phyloP scores from a whole-genome alignment of 1,284 basidiomycete genomes.

The Ustilago curta region DNA sequence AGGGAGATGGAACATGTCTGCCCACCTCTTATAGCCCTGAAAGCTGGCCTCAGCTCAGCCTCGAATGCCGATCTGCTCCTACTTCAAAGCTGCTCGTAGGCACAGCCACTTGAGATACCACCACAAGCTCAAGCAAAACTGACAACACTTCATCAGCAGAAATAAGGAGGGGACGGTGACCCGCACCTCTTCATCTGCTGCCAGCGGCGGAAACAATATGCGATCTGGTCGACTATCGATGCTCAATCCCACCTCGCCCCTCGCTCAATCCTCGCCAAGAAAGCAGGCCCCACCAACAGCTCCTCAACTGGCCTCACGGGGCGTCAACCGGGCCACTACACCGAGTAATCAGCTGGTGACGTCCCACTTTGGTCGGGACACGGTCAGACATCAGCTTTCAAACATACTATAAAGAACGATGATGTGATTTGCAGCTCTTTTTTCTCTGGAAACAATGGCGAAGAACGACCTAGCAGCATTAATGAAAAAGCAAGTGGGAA shows the following conservation, averaged over 20 bases:
- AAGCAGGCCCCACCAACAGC: neutral
- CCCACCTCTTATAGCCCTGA: slow-evolving; percentile 3
- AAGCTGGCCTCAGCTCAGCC: neutral
- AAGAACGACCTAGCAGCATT: neutral
- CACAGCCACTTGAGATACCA: slow-evolving; percentile 2
- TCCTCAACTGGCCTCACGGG: neutral
- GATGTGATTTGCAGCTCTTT: neutral
- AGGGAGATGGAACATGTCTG: neutral
- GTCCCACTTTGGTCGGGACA: no score
- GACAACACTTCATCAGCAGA: slow-evolving; percentile 9
- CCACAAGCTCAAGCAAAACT: neutral
- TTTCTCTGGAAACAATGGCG: neutral
- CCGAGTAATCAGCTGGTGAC: neutral
- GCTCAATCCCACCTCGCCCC: neutral
- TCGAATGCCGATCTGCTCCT: neutral
- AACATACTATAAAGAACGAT: neutral
- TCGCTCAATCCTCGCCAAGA: neutral
- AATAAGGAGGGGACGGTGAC: neutral
- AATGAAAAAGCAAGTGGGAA: slow-evolving; percentile 12
- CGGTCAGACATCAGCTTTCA: neutral
- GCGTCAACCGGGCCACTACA: neutral
- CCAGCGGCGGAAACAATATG: neutral
- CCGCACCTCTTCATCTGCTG: slow-evolving; percentile 13
- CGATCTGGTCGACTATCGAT: neutral
- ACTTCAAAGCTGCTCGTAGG: neutral